Conservation (phyloP, 805 yeast species). For the Clavispora carvajalis region DNA sequence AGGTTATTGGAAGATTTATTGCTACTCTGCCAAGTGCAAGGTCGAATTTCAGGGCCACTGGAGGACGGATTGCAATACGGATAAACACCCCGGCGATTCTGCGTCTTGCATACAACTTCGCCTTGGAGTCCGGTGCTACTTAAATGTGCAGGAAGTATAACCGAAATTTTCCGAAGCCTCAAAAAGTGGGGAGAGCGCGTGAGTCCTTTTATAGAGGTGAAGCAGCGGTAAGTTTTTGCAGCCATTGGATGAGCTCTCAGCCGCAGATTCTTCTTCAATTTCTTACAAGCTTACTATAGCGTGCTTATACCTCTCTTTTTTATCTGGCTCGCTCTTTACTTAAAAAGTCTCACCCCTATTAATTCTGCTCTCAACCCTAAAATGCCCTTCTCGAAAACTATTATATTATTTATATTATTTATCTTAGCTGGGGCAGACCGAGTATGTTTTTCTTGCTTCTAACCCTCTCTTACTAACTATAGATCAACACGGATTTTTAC, state of each 20-base stretch:
- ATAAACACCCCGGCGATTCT: not conserved
- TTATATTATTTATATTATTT: not conserved
- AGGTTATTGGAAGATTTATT: too few species aligned
- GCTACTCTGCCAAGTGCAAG: too few species aligned
- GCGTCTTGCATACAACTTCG: too few species aligned
- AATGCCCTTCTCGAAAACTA: not conserved
- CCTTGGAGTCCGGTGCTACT: too few species aligned
- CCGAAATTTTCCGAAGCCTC: not conserved
- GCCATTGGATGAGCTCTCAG: too few species aligned
- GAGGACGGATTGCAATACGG: too few species aligned
- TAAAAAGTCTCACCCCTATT: too few species aligned
- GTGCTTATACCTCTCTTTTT: too few species aligned
- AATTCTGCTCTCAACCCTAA: not conserved
- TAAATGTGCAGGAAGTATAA: not conserved
- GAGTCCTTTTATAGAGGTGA: not conserved
- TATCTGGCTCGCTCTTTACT: too few species aligned
- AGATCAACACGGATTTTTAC: constrained; percentile 1
- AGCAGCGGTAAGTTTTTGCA: not conserved
- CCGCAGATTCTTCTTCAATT: too few species aligned
- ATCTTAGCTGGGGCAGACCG: not conserved
- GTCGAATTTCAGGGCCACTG: too few species aligned
- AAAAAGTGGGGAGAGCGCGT: not conserved
- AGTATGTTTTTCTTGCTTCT: not conserved
- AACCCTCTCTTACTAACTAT: not conserved
- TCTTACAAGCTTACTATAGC: too few species aligned